Base-by-base conservation (phyloP, 2,329 filamentous ascomycete species). In the Penicillium occitanis region DNA sequence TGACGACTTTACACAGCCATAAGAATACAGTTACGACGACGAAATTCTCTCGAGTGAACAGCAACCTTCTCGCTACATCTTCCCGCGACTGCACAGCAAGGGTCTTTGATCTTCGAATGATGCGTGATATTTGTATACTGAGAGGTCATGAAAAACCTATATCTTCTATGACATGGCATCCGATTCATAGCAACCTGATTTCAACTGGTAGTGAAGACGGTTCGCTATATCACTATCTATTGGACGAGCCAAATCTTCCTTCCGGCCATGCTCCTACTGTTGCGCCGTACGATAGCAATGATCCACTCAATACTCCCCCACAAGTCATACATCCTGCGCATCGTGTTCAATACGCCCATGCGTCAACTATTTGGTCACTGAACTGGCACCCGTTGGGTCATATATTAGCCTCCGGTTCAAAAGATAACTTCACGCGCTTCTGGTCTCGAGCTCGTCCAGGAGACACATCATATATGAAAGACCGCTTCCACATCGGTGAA, bases 381-480 rank as follows among this genome's bases (percentile, higher is more conserved):
- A 93, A 97, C 81, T 99, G 95, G 93, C 95, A 99, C 76, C 95
- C 95, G 0, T 85, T 98, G 0, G 95, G 95, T 33, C 95, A 99
- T 75, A 94, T 99, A 69, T 86, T 99, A 7, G 93, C 93, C 0
- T 96, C 94, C 1, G 95, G 95, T 13, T 97, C 93, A 11, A 98
- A 99, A 77, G 95, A 99, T 77, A 90, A 95, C 48, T 93, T 97
- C 68, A 98, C 95, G 2, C 89, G 95, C 58, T 99, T 99, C 82
- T 99, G 95, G 95, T 93, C 93, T 3, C 89, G 95, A 50, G 88
- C 92, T 17, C 85, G 95, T 58, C 95, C 95, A 1, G 95, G 95
- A 59, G 94, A 97, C 71, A 86, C 85, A n/a, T 89, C 90, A 63
- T 90, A 91, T 72, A 86, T 92, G 79, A 93, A 93, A 73, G 95